Percentiles rank a stretch among this genome's conserved stretches.
phyloP scores from a whole-genome alignment of 2,329 filamentous ascomycete genomes.

The Penicillium sp. region DNA sequence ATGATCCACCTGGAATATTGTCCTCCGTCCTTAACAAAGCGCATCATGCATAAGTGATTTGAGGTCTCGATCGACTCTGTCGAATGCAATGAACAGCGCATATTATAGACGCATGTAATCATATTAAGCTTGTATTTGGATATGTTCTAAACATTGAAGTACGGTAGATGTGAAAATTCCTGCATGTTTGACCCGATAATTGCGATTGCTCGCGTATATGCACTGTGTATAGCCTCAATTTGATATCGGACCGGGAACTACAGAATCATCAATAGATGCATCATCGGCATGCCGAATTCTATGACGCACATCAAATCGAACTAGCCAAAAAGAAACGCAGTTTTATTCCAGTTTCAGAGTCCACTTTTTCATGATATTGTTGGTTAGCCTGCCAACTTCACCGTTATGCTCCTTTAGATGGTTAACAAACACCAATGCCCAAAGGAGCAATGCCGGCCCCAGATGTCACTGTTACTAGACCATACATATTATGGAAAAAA shows the following conservation, averaged over 20 bases:
- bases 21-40: background rate
- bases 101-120: background rate
- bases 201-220: background rate
- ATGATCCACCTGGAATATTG: background rate
- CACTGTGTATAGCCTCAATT: background rate
- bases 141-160: background rate
- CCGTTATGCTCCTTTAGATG: conserved; percentile 4
- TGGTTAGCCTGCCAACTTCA: background rate
- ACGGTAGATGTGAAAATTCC: background rate
- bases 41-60: background rate
- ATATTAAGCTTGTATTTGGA: background rate
- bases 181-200: background rate
- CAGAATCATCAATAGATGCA: background rate
- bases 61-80: background rate
- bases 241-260: background rate
- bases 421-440: conserved; percentile 1
- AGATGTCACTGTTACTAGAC: conserved; percentile 1
- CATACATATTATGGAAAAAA: background rate
- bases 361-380: background rate
- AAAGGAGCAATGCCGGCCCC: conserved; percentile 1
- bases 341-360: background rate
- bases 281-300: conserved; percentile 13
- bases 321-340: background rate
- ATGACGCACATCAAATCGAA: conserved; percentile 3
- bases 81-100: background rate